Base-by-base conservation (phyloP, 2,329 filamentous ascomycete genomes). In the Pseudopithomyces chartarum region DNA sequence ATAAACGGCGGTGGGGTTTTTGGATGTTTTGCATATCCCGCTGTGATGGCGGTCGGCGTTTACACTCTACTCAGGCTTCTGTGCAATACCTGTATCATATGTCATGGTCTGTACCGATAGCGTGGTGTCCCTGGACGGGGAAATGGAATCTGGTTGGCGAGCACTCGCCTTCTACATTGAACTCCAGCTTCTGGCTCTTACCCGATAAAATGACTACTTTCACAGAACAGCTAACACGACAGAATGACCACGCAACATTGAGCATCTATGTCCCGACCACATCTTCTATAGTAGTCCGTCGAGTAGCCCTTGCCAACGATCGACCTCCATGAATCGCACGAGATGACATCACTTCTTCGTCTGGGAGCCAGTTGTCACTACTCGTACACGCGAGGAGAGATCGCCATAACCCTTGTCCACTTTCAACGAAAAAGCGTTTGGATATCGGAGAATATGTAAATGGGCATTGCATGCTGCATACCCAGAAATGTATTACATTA, bases 31-130 rank as follows among this genome's bases (percentile, higher is more conserved):
- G 69, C 69, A 73, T 71, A 64, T 66, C 61, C 67, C 65, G 65
- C 60, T 60, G 60, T 52, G 62, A 68, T 55, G 55, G 68, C 69
- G 68, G 64, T 63, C 60, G 69, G 68, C 68, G 68, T 73, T 73
- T 59, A 63, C 66, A 73, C 68, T 71, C 69, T 70, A 62, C 69
- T 71, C 69, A 69, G 46, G 63, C 68, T 69, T 64, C 61, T 71
- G 67, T 69, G 63, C 61, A 66, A 70, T 68, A 71, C 61, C 61
- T 71, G 67, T 73, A 69, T 63, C 61, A 71, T 71, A 73, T 52
- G 58, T 60, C 61, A 63, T 61, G 65, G 65, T 62, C 57, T 71
- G 66, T 70, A 71, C 62, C 64, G 66, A 61, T 66, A 68, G 64
- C 65, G 56, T 50, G 62, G 60, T 48, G 56, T 62, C 62, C 59